A percentile compares a stretch with the other conserved stretches of the same genome.
Conservation (phyloP, 2,329 filamentous ascomycete genomes). For the Neofusicoccum kwambonambiense region DNA sequence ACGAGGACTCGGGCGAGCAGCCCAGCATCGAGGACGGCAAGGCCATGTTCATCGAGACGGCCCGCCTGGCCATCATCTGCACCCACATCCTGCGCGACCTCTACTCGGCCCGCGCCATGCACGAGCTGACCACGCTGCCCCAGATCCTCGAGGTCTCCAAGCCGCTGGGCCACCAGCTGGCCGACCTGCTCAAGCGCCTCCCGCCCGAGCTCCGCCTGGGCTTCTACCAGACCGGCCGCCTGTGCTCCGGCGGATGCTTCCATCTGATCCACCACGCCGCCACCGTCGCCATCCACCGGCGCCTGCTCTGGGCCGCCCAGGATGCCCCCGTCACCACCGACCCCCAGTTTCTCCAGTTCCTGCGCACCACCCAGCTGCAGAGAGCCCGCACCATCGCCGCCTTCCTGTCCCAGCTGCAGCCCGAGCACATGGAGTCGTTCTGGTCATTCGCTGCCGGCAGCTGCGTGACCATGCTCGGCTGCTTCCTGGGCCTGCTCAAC, state of each 20-base stretch:
- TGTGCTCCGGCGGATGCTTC: slow-evolving; percentile 36
- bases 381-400: slow-evolving; percentile 46
- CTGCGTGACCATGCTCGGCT: slow-evolving; percentile 43
- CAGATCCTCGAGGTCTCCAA: slow-evolving; percentile 54
- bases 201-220: slow-evolving; percentile 38
- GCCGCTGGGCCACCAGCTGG: slow-evolving; percentile 28
- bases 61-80: slow-evolving; percentile 52
- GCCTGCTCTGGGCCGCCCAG: slow-evolving; percentile 35
- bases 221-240: not conserved
- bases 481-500: slow-evolving; percentile 40
- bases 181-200: slow-evolving; percentile 42
- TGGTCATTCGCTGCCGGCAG: slow-evolving; percentile 48
- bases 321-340: slow-evolving; percentile 29
- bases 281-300: slow-evolving; percentile 47
- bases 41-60: slow-evolving; percentile 52
- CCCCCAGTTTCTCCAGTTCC: slow-evolving; percentile 35
- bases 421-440: slow-evolving; percentile 47
- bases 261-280: slow-evolving; percentile 48
- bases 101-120: slow-evolving; percentile 50
- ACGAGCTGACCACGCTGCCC: slow-evolving; percentile 46
- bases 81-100: slow-evolving; percentile 53
- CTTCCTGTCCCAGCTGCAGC: slow-evolving; percentile 45
- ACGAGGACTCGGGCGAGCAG: slow-evolving; percentile 33
- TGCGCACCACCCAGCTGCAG: slow-evolving; percentile 43
- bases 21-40: slow-evolving; percentile 36